Evolutionary conservation across 345 rosid genomes (phyloP).

Genomic region (Gossypium turneri): DNA sequence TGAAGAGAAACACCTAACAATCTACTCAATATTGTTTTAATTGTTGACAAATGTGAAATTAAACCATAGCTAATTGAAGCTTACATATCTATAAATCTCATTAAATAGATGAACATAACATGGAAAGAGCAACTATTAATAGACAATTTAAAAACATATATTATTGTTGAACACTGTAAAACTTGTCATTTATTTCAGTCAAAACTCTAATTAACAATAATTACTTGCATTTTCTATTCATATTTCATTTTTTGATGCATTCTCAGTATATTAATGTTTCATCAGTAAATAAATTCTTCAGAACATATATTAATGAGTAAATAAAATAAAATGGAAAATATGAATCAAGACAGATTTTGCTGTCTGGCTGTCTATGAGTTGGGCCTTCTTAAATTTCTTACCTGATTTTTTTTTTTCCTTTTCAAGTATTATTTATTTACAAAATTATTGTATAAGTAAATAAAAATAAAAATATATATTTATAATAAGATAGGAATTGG

Average conservation of each 20-base stretch:
- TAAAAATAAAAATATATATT: no score
- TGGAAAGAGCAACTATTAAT: not conserved
- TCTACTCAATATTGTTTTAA: not conserved
- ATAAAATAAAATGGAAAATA: no score
- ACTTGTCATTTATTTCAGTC: not conserved
- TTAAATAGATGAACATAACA: not conserved
- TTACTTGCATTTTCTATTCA: not conserved
- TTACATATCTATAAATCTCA: not conserved
- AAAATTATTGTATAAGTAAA: no score
- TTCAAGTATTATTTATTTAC: no score
- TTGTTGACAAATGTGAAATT: not conserved
- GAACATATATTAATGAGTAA: not conserved
- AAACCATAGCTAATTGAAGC: not conserved
- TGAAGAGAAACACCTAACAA: not conserved
- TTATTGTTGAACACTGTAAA: not conserved
- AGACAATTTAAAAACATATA: not conserved
- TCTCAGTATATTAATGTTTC: not conserved
- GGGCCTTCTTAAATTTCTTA: no score
- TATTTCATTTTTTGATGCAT: not conserved
- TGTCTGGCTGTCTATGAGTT: no score
- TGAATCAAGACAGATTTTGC: no score
- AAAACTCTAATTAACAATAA: not conserved
- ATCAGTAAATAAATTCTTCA: not conserved
- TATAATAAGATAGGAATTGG: no score
- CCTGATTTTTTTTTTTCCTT: no score